Conservation (phyloP, 2,329 filamentous ascomycete species). For the Cadophora sp. region DNA sequence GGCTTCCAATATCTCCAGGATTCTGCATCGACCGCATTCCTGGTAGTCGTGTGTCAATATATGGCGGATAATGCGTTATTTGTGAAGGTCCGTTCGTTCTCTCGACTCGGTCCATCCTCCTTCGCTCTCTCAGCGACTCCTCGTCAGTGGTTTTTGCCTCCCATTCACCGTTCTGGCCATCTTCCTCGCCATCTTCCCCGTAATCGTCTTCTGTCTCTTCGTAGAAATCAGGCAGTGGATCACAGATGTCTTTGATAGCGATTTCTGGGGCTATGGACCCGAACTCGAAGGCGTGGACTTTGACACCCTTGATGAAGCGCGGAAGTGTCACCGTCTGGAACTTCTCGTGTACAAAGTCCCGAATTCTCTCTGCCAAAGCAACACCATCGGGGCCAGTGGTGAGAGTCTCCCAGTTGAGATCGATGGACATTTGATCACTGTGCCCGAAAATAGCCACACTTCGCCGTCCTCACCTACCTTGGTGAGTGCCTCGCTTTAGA, state of each 20-base stretch:
- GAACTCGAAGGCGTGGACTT: slow-evolving; percentile 93
- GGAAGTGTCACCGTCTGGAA: slow-evolving; percentile 93
- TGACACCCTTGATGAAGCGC: slow-evolving; percentile 95
- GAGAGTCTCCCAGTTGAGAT: slow-evolving; percentile 94
- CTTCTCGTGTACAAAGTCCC: slow-evolving; percentile 91
- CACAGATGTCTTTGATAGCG: slow-evolving; percentile 95
- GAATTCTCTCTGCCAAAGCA: slow-evolving; percentile 83
- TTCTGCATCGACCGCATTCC: slow-evolving; percentile 41
- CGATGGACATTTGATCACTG: slow-evolving; percentile 79
- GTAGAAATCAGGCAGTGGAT: slow-evolving; percentile 96
- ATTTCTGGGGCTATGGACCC: slow-evolving; percentile 82
- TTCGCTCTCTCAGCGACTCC: slow-evolving; percentile 45
- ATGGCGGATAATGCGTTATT: slow-evolving; percentile 43
- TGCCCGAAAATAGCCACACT: background rate
- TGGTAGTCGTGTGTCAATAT: slow-evolving; percentile 51
- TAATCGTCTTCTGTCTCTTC: slow-evolving; percentile 76
- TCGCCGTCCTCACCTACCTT: background rate
- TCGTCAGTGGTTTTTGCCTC: slow-evolving; percentile 30
- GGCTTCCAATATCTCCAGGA: slow-evolving; percentile 57
- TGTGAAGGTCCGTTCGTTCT: slow-evolving; percentile 42
- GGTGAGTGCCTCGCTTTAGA: background rate
- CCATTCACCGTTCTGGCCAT: slow-evolving; percentile 51
- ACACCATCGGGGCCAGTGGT: slow-evolving; percentile 88
- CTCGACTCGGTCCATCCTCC: slow-evolving; percentile 46
- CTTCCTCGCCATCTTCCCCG: slow-evolving; percentile 59